Evolutionary conservation across 2,329 filamentous ascomycete genomes (phyloP).

Genomic region (Dactylellina leptospora): DNA sequence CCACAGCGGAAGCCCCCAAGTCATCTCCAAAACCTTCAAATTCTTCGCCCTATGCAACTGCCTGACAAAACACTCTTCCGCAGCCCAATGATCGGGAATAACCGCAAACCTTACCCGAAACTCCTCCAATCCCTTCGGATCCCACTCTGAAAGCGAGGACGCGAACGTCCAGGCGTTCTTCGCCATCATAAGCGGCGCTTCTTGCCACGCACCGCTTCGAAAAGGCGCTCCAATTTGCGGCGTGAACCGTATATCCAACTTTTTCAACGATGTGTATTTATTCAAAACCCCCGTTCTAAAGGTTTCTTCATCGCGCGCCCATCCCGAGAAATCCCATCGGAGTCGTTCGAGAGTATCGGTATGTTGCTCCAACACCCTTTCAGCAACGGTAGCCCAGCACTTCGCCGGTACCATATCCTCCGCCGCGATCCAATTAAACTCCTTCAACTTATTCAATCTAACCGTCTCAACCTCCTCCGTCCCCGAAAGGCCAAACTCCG

Average conservation of each 20-base stretch:
- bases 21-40: conserved; percentile 23
- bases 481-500: background rate
- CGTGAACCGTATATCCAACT: conserved; percentile 9
- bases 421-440: conserved; percentile 20
- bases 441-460: conserved; percentile 22
- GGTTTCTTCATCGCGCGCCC: background rate
- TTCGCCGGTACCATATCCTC: conserved; percentile 3
- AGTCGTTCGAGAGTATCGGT: conserved; percentile 13
- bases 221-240: background rate
- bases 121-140: conserved; percentile 12
- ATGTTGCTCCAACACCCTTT: conserved; percentile 9
- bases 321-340: conserved; percentile 13
- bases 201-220: background rate
- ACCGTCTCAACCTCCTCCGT: background rate
- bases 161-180: background rate
- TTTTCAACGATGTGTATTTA: background rate
- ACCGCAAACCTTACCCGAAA: conserved; percentile 20
- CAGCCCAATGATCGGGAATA: background rate
- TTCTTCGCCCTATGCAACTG: conserved; percentile 11
- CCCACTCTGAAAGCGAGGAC: conserved; percentile 1
- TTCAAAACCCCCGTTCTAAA: background rate
- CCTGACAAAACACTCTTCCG: background rate
- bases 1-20: background rate
- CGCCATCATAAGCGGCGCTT: background rate
- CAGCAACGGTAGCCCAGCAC: conserved; percentile 1